Percentiles rank a stretch among this genome's conserved stretches.
Evolutionary conservation across 2,329 filamentous ascomycete species (phyloP).

Genomic region (Alternaria conjuncta): DNA sequence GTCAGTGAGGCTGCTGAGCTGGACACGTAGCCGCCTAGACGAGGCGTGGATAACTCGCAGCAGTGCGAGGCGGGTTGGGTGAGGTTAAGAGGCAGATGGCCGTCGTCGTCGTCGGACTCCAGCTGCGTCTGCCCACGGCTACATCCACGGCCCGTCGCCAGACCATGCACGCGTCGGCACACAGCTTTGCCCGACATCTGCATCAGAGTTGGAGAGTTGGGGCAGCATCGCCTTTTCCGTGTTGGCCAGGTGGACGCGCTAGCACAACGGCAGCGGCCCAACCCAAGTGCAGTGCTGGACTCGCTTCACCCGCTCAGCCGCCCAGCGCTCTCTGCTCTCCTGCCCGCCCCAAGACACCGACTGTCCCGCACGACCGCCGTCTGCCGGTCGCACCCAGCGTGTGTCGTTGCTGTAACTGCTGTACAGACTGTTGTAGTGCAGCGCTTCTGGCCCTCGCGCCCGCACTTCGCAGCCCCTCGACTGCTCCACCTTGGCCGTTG

Average conservation of each 20-base stretch:
- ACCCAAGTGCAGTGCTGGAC: neutral
- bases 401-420: neutral
- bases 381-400: neutral
- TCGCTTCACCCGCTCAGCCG: neutral
- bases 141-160: conserved; percentile 22
- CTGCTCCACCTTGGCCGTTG: neutral
- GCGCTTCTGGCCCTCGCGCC: neutral
- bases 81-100: conserved; percentile 3
- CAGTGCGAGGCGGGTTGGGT: neutral
- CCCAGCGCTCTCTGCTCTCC: neutral
- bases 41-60: neutral
- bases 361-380: neutral
- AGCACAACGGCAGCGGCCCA: neutral
- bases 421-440: conserved; percentile 8
- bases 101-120: conserved; percentile 1
- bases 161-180: conserved; percentile 43
- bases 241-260: neutral
- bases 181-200: conserved; percentile 31
- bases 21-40: conserved; percentile 26
- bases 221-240: conserved; percentile 26
- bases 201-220: conserved; percentile 45
- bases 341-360: conserved; percentile 2
- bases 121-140: neutral
- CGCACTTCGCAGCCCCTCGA: neutral
- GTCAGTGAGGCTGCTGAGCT: conserved; percentile 19